A percentile compares a stretch with the other conserved stretches of the same genome.
These are phyloP conservation scores for Amanita jacksonii DNA, from an alignment of 768 basidiomycete genomes.

Conservation along the genomic window DNA sequence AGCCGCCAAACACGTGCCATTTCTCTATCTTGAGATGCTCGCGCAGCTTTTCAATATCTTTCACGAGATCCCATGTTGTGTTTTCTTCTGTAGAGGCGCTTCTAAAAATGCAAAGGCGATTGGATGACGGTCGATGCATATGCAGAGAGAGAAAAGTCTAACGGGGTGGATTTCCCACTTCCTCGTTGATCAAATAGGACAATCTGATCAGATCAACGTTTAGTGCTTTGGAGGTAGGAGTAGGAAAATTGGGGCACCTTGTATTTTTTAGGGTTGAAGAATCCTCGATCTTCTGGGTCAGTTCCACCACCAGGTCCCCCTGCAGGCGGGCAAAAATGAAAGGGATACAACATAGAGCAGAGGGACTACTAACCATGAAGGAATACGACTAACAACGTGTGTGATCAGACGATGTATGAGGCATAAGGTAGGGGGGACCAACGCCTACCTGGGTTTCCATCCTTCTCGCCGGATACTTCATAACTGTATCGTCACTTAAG, in stretches of 20 bases:
- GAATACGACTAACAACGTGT: conserved; percentile 49
- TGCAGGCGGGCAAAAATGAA: conserved; percentile 15
- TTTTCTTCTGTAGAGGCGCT: conserved; percentile 74
- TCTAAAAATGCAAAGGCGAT: conserved; percentile 26
- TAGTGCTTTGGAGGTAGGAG: background rate
- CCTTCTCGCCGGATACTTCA: conserved; percentile 70
- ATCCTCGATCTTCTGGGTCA: conserved; percentile 56
- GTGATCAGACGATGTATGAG: background rate
- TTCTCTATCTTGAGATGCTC: conserved; percentile 67
- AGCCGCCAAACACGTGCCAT: conserved; percentile 95
- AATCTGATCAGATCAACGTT: conserved; percentile 59
- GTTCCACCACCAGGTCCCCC: conserved; percentile 79
- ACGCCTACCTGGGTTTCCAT: conserved; percentile 59
- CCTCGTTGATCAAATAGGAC: conserved; percentile 89
- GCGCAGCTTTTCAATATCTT: conserved; percentile 78
- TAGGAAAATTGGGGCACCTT: conserved; percentile 34
- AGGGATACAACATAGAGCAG: background rate
- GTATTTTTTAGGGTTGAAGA: conserved; percentile 82
- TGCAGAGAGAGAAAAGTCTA: background rate
- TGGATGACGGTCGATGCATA: background rate
- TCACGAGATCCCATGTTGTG: conserved; percentile 91
- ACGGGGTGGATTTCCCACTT: conserved; percentile 80
- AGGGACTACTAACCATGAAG: conserved; percentile 54
- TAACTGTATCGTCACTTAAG: conserved; percentile 41
- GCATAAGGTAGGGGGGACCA: background rate